A percentile compares a stretch with the other conserved stretches of the same genome.
phyloP scores from a whole-genome alignment of 2,329 filamentous ascomycete genomes.

The Sclerotinia nivalis region DNA sequence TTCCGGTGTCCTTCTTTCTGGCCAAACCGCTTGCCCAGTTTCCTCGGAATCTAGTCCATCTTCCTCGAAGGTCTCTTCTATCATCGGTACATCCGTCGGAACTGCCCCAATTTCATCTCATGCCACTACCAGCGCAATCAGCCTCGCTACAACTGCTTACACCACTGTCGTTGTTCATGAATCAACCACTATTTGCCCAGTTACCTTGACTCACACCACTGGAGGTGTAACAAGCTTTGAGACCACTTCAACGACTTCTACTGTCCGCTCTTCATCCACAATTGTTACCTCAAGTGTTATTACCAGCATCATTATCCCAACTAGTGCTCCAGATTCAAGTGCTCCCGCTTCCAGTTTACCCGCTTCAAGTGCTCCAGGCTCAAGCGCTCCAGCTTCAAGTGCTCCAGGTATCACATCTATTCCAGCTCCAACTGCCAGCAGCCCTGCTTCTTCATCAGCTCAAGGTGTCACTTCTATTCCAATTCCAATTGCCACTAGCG shows the following conservation, averaged over 20 bases:
- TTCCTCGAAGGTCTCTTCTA: neutral
- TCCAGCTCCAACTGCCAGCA: too few relatives aligned
- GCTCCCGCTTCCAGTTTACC: too few relatives aligned
- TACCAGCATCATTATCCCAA: slow-evolving; percentile 12
- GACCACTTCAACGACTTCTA: slow-evolving; percentile 34
- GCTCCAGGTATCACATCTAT: too few relatives aligned
- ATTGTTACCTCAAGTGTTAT: slow-evolving; percentile 27
- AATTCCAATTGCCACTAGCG: slow-evolving; percentile 11
- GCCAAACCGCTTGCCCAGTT: neutral
- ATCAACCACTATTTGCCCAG: slow-evolving; percentile 40
- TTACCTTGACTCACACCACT: slow-evolving; percentile 27
- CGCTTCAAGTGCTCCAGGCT: too few relatives aligned
- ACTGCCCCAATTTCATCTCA: neutral
- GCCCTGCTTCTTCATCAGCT: neutral
- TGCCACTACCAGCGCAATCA: neutral
- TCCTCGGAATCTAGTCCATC: neutral
- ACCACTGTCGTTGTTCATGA: slow-evolving; percentile 29
- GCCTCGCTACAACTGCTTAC: slow-evolving; percentile 27
- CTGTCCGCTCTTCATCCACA: slow-evolving; percentile 42
- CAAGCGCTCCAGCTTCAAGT: too few relatives aligned
- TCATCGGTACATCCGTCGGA: slow-evolving; percentile 7
- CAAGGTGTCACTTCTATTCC: neutral
- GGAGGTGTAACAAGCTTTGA: neutral
- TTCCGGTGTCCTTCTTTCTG: neutral
- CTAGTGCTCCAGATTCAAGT: neutral